Conservation (phyloP, 2,329 filamentous ascomycete species). For the Colletotrichum phormii region DNA sequence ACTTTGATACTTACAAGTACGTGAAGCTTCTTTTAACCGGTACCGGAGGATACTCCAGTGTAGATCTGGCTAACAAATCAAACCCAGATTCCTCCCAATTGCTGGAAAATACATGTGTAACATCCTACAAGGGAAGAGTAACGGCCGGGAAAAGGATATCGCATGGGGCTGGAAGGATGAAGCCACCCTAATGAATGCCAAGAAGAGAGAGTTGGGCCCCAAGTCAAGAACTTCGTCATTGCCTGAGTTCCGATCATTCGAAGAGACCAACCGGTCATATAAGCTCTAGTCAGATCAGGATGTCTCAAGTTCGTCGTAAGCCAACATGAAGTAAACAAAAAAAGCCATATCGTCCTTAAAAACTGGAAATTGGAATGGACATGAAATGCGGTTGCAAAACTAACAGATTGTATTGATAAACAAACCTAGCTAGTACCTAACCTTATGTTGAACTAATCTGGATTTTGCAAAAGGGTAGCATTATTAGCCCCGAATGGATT, state of each 20-base stretch:
- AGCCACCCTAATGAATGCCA: not conserved
- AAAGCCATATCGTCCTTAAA: too few species aligned
- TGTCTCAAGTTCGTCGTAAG: not conserved
- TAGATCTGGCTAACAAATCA: not conserved
- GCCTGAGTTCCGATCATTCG: not conserved
- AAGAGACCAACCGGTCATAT: not conserved
- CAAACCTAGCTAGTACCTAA: not conserved
- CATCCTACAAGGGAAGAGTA: constrained; percentile 2
- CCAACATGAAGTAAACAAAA: too few species aligned
- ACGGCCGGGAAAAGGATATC: constrained; percentile 3
- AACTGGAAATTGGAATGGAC: not conserved
- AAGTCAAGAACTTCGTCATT: not conserved
- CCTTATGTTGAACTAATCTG: not conserved
- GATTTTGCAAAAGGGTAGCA: not conserved
- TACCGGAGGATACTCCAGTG: too few species aligned
- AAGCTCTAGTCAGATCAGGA: not conserved
- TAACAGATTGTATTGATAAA: not conserved
- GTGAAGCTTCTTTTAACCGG: not conserved
- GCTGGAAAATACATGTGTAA: constrained; percentile 16
- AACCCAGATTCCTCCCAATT: constrained; percentile 8
- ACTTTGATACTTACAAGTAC: constrained; percentile 28
- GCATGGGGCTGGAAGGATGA: constrained; percentile 22
- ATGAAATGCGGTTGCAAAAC: not conserved
- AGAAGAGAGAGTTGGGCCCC: not conserved
- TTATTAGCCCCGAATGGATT: constrained; percentile 21